Conservation (phyloP, 305 asterid genomes). For the Solanum chacoense region DNA sequence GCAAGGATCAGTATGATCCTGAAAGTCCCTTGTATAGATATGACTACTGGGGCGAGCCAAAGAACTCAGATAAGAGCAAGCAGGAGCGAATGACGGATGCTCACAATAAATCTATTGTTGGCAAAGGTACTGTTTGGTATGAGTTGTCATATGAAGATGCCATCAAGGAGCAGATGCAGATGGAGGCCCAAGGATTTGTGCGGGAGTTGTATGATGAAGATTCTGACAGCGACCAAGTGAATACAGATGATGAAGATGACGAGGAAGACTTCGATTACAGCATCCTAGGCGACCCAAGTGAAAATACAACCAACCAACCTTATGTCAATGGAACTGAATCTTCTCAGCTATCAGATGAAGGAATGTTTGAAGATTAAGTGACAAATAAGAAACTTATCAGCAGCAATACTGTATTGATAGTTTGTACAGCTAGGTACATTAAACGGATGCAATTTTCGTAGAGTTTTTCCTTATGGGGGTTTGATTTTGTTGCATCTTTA, state of each 20-base stretch:
- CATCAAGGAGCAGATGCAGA: conserved; percentile 44
- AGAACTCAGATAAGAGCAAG: conserved; percentile 91
- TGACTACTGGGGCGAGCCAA: conserved; percentile 99
- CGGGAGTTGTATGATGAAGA: conserved; percentile 37
- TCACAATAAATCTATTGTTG: conserved; percentile 84
- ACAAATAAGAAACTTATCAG: neutral
- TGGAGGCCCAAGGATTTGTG: conserved; percentile 56
- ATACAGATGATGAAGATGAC: conserved; percentile 25
- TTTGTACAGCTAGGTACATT: conserved; percentile 1
- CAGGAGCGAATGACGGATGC: conserved; percentile 73
- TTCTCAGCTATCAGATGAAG: conserved; percentile 68
- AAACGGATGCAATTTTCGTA: neutral
- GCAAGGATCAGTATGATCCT: conserved; percentile 79
- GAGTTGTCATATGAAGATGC: conserved; percentile 92
- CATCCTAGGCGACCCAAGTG: conserved; percentile 46
- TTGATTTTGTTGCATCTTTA: neutral
- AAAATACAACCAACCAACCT: conserved; percentile 40
- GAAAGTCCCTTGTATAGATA: conserved; percentile 70
- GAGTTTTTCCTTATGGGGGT: neutral
- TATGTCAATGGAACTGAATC: conserved; percentile 89
- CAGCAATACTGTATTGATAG: neutral
- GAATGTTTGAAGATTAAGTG: conserved; percentile 61
- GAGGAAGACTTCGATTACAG: conserved; percentile 67
- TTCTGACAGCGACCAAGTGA: conserved; percentile 15
- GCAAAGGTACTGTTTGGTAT: conserved; percentile 85